Evolutionary conservation across 1,284 basidiomycete species (phyloP).

Genomic region (Apiotrichum siamense): DNA sequence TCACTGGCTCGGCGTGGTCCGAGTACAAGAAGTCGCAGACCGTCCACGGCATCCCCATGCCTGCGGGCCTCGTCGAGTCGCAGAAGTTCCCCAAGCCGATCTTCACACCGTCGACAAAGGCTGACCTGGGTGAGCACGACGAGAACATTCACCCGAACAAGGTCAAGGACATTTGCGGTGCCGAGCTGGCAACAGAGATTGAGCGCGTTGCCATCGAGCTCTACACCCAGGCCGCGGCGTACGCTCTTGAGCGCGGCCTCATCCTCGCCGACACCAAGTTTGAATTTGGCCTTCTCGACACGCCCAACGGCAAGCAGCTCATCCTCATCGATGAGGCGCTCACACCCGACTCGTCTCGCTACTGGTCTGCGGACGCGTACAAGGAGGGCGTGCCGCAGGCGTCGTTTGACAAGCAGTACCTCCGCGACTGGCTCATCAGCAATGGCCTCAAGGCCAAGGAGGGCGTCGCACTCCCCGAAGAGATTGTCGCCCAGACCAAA

Average conservation of each 20-base stretch:
- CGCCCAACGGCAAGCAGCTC: constrained; percentile 52
- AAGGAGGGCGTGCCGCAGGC: constrained; percentile 68
- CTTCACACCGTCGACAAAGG: constrained; percentile 97
- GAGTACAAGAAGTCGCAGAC: constrained; percentile 88
- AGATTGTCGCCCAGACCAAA: constrained; percentile 70
- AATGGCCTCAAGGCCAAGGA: constrained; percentile 71
- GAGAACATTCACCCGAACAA: constrained; percentile 93
- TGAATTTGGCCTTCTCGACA: constrained; percentile 67
- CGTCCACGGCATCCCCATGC: constrained; percentile 77
- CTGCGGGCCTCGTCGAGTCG: constrained; percentile 75
- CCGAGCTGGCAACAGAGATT: constrained; percentile 44
- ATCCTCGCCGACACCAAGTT: constrained; percentile 96
- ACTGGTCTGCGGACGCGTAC: constrained; percentile 82
- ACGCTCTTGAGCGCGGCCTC: constrained; percentile 73
- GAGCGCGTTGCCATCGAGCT: constrained; percentile 43
- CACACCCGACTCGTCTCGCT: constrained; percentile 94
- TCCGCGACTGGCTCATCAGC: constrained; percentile 78
- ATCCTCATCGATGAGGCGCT: constrained; percentile 93
- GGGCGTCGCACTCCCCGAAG: constrained; percentile 64
- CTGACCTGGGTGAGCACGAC: constrained; percentile 88
- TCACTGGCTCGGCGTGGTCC: constrained; percentile 91
- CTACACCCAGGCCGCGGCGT: constrained; percentile 63
- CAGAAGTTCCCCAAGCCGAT: constrained; percentile 74
- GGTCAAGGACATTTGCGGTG: constrained; percentile 50
- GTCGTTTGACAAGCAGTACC: constrained; percentile 95